Evolutionary conservation across 345 rosid species (phyloP).

Genomic region (Lagerstroemia speciosa): DNA sequence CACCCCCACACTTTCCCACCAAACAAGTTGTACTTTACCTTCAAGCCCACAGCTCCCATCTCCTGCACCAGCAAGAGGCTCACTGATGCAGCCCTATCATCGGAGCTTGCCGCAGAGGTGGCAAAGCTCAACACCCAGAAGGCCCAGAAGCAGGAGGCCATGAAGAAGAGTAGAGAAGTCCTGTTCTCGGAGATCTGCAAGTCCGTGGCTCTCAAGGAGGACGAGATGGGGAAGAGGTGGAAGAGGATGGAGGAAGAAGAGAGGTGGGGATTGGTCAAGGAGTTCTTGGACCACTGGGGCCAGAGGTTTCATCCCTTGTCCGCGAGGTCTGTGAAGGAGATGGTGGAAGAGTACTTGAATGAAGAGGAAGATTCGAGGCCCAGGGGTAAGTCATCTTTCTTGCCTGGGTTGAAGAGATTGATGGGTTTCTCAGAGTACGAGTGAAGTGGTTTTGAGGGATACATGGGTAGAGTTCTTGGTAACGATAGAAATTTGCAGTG

Average conservation of each 20-base stretch:
- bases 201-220: slow-evolving; percentile 32
- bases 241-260: slow-evolving; percentile 47
- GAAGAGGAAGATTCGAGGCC: slow-evolving; percentile 14
- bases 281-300: slow-evolving; percentile 57
- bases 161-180: slow-evolving; percentile 61
- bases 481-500: no score
- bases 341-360: slow-evolving; percentile 57
- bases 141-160: slow-evolving; percentile 53
- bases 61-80: slow-evolving; percentile 3
- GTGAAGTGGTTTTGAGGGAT: not conserved
- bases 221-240: slow-evolving; percentile 48
- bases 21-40: not conserved
- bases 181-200: slow-evolving; percentile 58
- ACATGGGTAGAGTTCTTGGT: no score
- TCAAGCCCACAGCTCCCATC: not conserved
- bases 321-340: slow-evolving; percentile 47
- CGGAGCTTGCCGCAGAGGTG: slow-evolving; percentile 47
- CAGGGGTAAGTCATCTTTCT: slow-evolving; percentile 23
- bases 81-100: slow-evolving; percentile 9
- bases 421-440: slow-evolving; percentile 34
- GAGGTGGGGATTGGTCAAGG: slow-evolving; percentile 36
- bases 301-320: slow-evolving; percentile 63
- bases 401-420: slow-evolving; percentile 57
- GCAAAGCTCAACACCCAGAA: slow-evolving; percentile 41
- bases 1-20: not conserved